Evolutionary conservation across 2,329 filamentous ascomycete species (phyloP), one percentile per base, ranked within the genome.

Genomic region (Dothideomycetes sp.): DNA sequence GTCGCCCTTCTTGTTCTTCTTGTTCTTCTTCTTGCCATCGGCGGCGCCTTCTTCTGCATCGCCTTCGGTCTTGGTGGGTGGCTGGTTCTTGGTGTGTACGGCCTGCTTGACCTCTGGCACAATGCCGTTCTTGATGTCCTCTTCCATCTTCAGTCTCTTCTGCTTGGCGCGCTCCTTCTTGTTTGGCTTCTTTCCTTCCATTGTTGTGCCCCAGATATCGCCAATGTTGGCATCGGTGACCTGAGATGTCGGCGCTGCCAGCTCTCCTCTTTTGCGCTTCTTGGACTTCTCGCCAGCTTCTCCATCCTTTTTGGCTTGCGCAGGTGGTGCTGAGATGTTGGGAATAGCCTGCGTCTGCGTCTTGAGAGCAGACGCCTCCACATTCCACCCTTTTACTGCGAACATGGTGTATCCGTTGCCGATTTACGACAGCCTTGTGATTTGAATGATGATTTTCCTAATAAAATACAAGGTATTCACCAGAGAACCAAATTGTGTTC

Each of bases 341-440:
- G 56, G 52, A 34, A 55, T 43, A 12, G 56, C 52, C 45, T 71
- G 65, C 14, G 67, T 72, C 62, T 94, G 85, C 19, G 76, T 63
- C 61, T 85, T 86, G 47, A 93, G 74, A 38, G 66, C 67, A 49
- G 78, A 75, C 45, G 80, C 73, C 41, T 84, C 77, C 27, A 95
- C 71, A 30, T 85, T 85, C 88, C 89, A 95, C 50, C 91, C 91
- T 54, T 84, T 84, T 19, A 96, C 88, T 8, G 87, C 81, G 61
- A 96, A 96, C 89, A 96, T 89, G 10, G 12, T 43, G 35, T 8
- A 9, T 8, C 31, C n/a, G n/a, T n/a, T n/a, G n/a, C n/a, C n/a
- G n/a, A n/a, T n/a, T n/a, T n/a, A n/a, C n/a, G n/a, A n/a, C n/a
- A n/a, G n/a, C n/a, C n/a, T n/a, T n/a, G n/a, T n/a, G n/a, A n/a